Base-by-base conservation (phyloP, 164 flowering plant genomes). In the Tetracentron sinense region DNA sequence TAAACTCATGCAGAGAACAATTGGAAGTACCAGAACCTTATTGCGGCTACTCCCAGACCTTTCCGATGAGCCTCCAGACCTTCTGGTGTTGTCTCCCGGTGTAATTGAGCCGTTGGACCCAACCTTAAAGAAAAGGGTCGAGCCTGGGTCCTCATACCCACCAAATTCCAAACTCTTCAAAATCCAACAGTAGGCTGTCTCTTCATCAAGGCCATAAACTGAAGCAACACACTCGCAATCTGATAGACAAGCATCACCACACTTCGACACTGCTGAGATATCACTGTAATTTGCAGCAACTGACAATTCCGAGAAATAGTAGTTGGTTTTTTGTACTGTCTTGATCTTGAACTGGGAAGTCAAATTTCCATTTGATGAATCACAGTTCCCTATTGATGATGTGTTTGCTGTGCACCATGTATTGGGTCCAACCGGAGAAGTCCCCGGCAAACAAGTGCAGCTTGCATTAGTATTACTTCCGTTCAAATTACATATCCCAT, bases 201-300 rank as follows among this genome's bases (percentile, higher is more conserved):
- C 97, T 61, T 87, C 91, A 58, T 78, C 72, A 5, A 90, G 80
- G 48, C 97, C 96, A 58, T 89, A 94, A 31, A 94, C 85, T 1
- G 97, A 89, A 52, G 93, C 97, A 53, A 89, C 85, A 68, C 98
- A 90, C 0, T 87, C 79, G 49, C 98, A 94, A 50, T 85, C 85
- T 0, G 83, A 72, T 48, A 85, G 67, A 65, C 98, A 94, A 47
- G 83, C 79, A 38, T 86, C 90, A 0, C 97, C 93, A 56, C 98
- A 94, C 28, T 73, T 79, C 0, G 86, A 75, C 0, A 82, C 78
- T 0, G 75, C 71, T 1, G 67, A 26, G 20, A 78, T 65, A 23
- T 87, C 88, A 48, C 89, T 83, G 68, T 90, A 89, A 53, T 90
- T 94, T 16, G 85, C 91, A 0, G 91, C 75, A 15, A 86, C 85